A percentile compares a stretch with the other conserved stretches of the same genome.
These are phyloP conservation scores for Lenwebbia sp. DNA, from an alignment of 345 rosid genomes.

Conservation along the genomic window DNA sequence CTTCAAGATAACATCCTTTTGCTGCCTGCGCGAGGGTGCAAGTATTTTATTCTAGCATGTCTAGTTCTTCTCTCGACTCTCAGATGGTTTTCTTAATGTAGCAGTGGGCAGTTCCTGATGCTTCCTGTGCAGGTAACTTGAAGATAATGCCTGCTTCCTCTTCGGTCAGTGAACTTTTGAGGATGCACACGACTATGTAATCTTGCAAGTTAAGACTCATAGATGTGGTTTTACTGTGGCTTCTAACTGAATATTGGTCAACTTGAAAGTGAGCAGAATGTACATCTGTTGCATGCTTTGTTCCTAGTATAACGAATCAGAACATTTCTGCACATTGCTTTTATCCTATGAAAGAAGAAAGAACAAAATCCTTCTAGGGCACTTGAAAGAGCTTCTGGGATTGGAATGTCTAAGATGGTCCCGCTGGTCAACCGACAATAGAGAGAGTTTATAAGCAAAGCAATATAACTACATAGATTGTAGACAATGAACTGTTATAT, in stretches of 20 bases:
- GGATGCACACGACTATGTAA: not conserved
- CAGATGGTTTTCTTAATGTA: not conserved
- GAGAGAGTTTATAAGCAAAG: not conserved
- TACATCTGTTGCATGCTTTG: not conserved
- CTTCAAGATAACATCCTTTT: not conserved
- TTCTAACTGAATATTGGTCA: not conserved
- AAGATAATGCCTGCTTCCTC: not conserved
- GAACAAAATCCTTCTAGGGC: not conserved
- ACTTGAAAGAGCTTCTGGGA: not conserved
- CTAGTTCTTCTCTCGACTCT: not conserved
- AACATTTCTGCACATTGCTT: not conserved
- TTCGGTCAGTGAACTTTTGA: not conserved
- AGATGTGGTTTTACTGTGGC: not conserved
- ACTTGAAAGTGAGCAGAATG: not conserved
- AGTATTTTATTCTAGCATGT: not conserved
- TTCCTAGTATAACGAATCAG: not conserved
- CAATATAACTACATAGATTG: not conserved
- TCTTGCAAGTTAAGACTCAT: not conserved
- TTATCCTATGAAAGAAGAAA: not conserved
- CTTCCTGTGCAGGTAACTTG: not conserved
- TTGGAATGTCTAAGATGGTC: not conserved
- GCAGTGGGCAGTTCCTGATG: not conserved
- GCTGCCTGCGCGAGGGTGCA: not conserved
- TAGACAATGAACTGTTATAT: not conserved
- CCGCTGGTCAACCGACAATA: not conserved